Evolutionary conservation across 192 early-diverging fungal genomes (phyloP), one percentile per base, ranked within the genome.

Genomic region (Rhizoclosmatium sp.): DNA sequence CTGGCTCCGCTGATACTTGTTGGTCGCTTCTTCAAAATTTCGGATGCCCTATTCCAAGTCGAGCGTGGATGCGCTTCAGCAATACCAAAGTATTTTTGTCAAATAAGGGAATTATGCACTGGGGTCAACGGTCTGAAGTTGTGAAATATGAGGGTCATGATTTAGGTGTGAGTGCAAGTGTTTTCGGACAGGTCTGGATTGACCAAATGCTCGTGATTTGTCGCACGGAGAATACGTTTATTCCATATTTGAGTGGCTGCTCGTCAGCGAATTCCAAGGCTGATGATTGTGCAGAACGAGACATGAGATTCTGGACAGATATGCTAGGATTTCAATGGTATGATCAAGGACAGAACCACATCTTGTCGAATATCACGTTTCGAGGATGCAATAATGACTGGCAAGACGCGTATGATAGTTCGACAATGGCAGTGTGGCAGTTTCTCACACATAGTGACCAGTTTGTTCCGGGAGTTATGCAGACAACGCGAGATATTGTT

Each of bases 41-140:
- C 7, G 48, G 47, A 78, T 71, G 64, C 66, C 16, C 10, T 42
- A n/a, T 12, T 9, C n/a, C 45, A 40, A 39, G 40, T n/a, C 16
- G 59, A 39, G 64, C 44, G 7, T 81, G 80, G 80, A 58, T 81
- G 76, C 9, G 67, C 31, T 81, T 81, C 61, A 78, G 39, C 21
- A 78, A 81, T 59, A 81, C 79, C 16, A 81, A 81, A 65, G 79
- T 71, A 48, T 81, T 81, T 78, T 40, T 81, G n/a, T 46, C 80
- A 19, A 81, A 81, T 47, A 60, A 80, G 14, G 80, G 80, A 48
- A 80, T 81, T 42, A 77, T 79, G 60, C 79, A 81, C 49, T 81
- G 80, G 80, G 80, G 80, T 42, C 31, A 69, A 12, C 68, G 80
- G 14, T 41, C 47, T 41, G 79, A 80, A 59, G 23, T 81, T 48